Base-by-base conservation (phyloP, 2,329 filamentous ascomycete genomes). In the Alternaria hordeiaustralica region DNA sequence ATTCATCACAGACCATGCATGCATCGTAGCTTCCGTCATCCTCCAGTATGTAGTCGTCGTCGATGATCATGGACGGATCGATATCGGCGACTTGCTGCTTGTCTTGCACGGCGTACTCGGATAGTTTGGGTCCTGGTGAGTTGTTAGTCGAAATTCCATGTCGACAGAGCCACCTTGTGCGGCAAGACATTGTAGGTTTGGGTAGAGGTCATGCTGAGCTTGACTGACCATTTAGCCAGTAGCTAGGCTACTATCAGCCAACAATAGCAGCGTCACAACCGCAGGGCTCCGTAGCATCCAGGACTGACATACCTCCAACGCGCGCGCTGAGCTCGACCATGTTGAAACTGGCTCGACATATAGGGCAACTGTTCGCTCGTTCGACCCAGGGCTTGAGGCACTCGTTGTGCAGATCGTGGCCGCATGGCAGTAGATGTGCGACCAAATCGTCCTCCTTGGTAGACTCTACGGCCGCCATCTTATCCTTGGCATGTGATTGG, bases 361-460 rank as follows among this genome's bases (percentile, higher is more conserved):
- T 97, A 49, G 96, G 96, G 81, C 96, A 99, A 78, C 94, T 97
- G 82, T 98, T 99, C 68, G 96, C 95, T 80, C 96, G 92, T 82
- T 96, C 93, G 49, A 95, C 93, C 96, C 96, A 99, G 71, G 94
- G 93, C 73, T 92, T 91, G 71, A 99, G 87, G 81, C 96, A 99
- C 56, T 91, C 89, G 83, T 99, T 91, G 83, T 99, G 96, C 72
- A 99, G 86, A 72, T 94, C 88, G 84, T 99, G 96, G 62, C 93
- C 92, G 81, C 96, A 99, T 50, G 93, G 90, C 64, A 89, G 78
- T 26, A 90, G 76, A 74, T 89, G 87, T 63, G 88, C 88, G 72
- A 90, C 86, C 66, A 83, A 74, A 60, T 87, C 85, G 62, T 84
- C 81, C 65, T 87, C 83, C 60, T 77, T 73, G 33, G 58, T 64